These are phyloP conservation scores for Phyllosticta citriasiana DNA, from an alignment of 2,329 filamentous ascomycete genomes.

Conservation along the genomic window DNA sequence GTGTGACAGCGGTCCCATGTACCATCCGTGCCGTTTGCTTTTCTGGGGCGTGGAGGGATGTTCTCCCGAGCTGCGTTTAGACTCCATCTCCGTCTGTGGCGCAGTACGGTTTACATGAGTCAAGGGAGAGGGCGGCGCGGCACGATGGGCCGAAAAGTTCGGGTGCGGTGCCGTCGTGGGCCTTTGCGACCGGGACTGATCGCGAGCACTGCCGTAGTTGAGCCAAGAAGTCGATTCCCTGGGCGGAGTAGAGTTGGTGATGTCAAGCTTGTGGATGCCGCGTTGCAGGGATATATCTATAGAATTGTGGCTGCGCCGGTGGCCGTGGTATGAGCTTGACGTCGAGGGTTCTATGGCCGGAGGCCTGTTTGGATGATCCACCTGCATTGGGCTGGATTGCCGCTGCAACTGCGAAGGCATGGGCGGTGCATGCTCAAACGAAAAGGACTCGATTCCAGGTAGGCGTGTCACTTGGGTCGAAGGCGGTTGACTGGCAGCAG, in stretches of 20 bases:
- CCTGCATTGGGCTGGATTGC: constrained; percentile 64
- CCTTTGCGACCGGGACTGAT: constrained; percentile 14
- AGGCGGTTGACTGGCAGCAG: constrained; percentile 36
- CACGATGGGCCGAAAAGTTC: constrained; percentile 20
- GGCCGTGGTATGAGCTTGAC: constrained; percentile 16
- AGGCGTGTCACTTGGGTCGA: constrained; percentile 55
- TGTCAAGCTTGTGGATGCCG: constrained; percentile 56
- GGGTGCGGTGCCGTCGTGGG: constrained; percentile 30
- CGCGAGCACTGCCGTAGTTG: constrained; percentile 20
- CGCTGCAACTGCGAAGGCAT: constrained; percentile 54
- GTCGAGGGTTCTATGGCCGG: constrained; percentile 25
- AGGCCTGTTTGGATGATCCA: constrained; percentile 47
- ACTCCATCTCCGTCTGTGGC: constrained; percentile 19
- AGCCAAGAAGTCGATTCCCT: constrained; percentile 23
- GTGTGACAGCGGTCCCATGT: constrained; percentile 45
- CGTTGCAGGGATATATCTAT: constrained; percentile 60
- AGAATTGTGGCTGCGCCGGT: constrained; percentile 24
- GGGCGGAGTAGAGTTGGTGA: constrained; percentile 38
- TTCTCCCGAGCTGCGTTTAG: constrained; percentile 28
- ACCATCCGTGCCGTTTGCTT: constrained; percentile 62
- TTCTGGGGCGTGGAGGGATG: constrained; percentile 45
- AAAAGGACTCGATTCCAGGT: constrained; percentile 89
- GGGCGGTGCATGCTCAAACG: constrained; percentile 68
- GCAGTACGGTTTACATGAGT: constrained; percentile 18
- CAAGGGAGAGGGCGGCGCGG: constrained; percentile 2